Percentiles rank a stretch among this genome's conserved stretches.
Evolutionary conservation across 208 protist genomes (phyloP).

Genomic region (Trypanosoma caninum): DNA sequence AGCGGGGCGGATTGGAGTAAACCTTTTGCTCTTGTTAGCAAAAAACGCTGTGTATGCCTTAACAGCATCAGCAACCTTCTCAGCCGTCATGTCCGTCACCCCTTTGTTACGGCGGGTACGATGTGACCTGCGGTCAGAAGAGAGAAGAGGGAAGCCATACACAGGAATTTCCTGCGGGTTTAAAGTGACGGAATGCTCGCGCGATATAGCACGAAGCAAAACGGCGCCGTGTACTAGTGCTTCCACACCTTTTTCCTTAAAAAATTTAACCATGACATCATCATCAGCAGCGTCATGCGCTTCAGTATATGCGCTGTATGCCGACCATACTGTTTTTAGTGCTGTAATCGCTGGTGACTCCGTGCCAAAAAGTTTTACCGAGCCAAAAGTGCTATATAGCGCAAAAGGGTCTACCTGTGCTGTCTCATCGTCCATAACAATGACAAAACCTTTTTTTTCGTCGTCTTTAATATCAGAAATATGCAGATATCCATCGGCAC

Average conservation of each 20-base stretch:
- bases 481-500: slow-evolving; percentile 79
- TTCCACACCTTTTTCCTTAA: slow-evolving; percentile 74
- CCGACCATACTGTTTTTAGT: slow-evolving; percentile 64
- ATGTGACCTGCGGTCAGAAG: slow-evolving; percentile 68
- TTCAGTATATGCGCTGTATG: slow-evolving; percentile 68
- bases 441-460: slow-evolving; percentile 58
- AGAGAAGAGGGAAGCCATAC: slow-evolving; percentile 76
- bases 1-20: slow-evolving; percentile 59
- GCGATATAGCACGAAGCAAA: slow-evolving; percentile 65
- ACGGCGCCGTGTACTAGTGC: slow-evolving; percentile 74
- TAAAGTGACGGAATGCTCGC: slow-evolving; percentile 46
- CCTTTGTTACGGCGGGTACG: slow-evolving; percentile 17
- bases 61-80: slow-evolving; percentile 46
- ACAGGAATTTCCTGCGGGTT: slow-evolving; percentile 15
- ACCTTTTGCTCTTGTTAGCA: slow-evolving; percentile 36
- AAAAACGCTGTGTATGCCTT: slow-evolving; percentile 65
- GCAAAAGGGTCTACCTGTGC: slow-evolving; percentile 71
- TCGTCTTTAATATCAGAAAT: slow-evolving; percentile 44
- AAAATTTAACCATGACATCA: slow-evolving; percentile 38
- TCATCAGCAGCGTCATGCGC: slow-evolving; percentile 49
- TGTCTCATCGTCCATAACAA: slow-evolving; percentile 63
- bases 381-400: slow-evolving; percentile 70
- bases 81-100: slow-evolving; percentile 61
- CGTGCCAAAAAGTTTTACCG: slow-evolving; percentile 26
- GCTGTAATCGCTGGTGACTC: slow-evolving; percentile 56